Evolutionary conservation across 2,329 filamentous ascomycete species (phyloP), one percentile per base, ranked within the genome.

Genomic region (Acephala macrosclerotiorum): DNA sequence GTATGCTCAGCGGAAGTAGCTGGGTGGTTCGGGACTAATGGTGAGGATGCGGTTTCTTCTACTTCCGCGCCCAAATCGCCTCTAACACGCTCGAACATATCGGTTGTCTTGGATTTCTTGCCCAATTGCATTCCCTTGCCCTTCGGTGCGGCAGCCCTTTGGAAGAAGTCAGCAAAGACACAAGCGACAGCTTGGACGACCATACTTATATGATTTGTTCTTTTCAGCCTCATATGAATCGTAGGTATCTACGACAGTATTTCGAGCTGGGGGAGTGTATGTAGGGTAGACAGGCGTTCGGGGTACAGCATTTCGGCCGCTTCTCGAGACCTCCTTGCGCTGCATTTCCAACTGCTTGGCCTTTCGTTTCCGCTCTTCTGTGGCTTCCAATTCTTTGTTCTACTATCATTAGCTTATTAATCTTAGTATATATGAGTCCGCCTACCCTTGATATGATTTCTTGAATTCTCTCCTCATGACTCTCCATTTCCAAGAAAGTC

Each of bases 401-500:
- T 97, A 66, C 72, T 38, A 22, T 38, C 33, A 56, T 79, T 47
- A 80, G 75, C 63, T 45, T 51, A 64, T 67, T 61, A 36, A 60
- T 62, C 35, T 51, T 29, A 18, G 33, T 40, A 35, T 20, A 14
- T 42, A 25, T 25, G 25, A 38, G 26, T 36, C 35, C 35, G 75
- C 84, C 69, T 88, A 95, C 92, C 78, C 93, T 87, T 68, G 94
- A 93, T 77, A 97, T 97, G 70, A 97, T 99, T 78, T 97, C 96
- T 80, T 99, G 96, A 73, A 99, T 98, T 77, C 96, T 90, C 85
- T 99, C 96, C 81, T 99, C 96, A 76, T 99, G 96, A 80, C 91
- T 96, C 80, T 99, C 96, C 96, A 99, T 99, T 77, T 98, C 96
- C 73, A 99, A 81, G 85, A 99, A 99, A 2, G 96, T 97, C 86